These are phyloP conservation scores for Starmerella bombicola DNA, from an alignment of 805 yeast genomes.

Conservation along the genomic window DNA sequence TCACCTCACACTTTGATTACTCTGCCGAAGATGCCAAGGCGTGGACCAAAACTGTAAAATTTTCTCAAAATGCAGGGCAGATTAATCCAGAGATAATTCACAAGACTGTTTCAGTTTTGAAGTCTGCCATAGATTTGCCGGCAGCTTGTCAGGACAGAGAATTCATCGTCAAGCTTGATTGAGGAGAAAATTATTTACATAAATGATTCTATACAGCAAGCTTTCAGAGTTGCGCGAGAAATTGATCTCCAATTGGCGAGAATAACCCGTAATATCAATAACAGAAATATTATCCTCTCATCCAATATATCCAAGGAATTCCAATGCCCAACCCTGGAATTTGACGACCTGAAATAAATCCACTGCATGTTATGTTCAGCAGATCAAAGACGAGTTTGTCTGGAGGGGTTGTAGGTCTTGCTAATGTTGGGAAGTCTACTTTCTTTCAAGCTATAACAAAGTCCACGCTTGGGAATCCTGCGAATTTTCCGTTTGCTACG, in stretches of 20 bases:
- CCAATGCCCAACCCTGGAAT: no score
- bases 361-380: slow-evolving; percentile 9
- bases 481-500: slow-evolving; percentile 63
- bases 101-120: slow-evolving; percentile 46
- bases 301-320: no score
- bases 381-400: slow-evolving; percentile 21
- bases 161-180: slow-evolving; percentile 11
- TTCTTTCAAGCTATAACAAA: slow-evolving; percentile 49
- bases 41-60: slow-evolving; percentile 72
- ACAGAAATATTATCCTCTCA: no score
- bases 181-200: no score
- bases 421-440: slow-evolving; percentile 54
- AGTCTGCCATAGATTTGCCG: slow-evolving; percentile 48
- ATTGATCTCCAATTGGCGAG: no score
- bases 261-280: no score
- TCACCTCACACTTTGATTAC: slow-evolving; percentile 60
- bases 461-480: slow-evolving; percentile 51
- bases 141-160: slow-evolving; percentile 18
- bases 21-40: slow-evolving; percentile 60
- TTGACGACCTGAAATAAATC: no score
- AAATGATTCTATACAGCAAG: no score
- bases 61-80: slow-evolving; percentile 37
- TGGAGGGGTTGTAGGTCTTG: slow-evolving; percentile 47
- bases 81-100: slow-evolving; percentile 40
- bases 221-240: no score